These are phyloP conservation scores for Corchorus capsularis DNA, from an alignment of 345 rosid species.

Conservation along the genomic window DNA sequence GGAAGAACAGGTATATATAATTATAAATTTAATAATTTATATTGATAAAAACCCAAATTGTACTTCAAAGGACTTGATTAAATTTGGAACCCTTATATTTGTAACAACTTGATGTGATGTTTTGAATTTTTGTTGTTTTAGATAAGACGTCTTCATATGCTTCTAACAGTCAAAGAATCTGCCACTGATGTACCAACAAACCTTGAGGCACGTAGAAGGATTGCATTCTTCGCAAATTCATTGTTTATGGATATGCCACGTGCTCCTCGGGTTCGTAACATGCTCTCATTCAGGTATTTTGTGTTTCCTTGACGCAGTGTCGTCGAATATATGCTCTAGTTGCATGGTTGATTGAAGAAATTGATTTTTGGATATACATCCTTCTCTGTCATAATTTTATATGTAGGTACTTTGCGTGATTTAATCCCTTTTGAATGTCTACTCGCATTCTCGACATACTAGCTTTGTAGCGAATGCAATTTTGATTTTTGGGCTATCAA, in stretches of 20 bases:
- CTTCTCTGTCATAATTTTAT: conserved; percentile 10
- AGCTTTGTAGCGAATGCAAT: conserved; percentile 1
- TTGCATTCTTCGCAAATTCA: conserved; percentile 89
- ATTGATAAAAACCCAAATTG: conserved; percentile 16
- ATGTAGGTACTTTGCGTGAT: neutral
- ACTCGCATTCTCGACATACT: conserved; percentile 13
- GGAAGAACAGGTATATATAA: conserved; percentile 80
- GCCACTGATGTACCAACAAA: conserved; percentile 86
- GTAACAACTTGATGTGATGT: conserved; percentile 8
- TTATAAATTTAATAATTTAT: neutral
- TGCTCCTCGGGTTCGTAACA: conserved; percentile 87
- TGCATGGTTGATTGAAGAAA: conserved; percentile 4
- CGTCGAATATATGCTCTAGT: neutral
- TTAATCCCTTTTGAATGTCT: neutral
- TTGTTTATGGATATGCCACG: conserved; percentile 98
- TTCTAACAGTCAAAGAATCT: conserved; percentile 89
- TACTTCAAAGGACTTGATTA: neutral
- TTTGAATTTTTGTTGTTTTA: conserved; percentile 34
- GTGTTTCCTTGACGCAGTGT: conserved; percentile 14
- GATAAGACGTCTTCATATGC: conserved; percentile 92
- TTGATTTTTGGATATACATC: conserved; percentile 11
- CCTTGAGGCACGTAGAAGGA: conserved; percentile 97
- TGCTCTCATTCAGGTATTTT: conserved; percentile 87
- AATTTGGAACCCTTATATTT: neutral
- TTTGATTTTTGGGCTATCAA: conserved; percentile 1